A percentile compares a stretch with the other conserved stretches of the same genome.
These are phyloP conservation scores for Fistulinella prunicolor DNA, from an alignment of 768 basidiomycete genomes.

Conservation along the genomic window DNA sequence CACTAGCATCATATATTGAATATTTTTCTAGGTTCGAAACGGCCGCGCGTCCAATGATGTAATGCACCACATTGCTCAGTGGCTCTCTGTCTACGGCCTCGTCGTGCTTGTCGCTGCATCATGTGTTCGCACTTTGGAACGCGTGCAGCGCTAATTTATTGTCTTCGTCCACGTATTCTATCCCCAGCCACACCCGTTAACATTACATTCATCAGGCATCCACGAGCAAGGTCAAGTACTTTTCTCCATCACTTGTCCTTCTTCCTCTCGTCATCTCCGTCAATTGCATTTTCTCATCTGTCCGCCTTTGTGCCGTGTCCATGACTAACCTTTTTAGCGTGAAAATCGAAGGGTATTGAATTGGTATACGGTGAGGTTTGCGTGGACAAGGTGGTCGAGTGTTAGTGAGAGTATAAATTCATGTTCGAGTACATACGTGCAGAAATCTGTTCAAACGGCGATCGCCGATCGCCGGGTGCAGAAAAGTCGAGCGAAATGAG, in stretches of 20 bases:
- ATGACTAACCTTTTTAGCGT: constrained; percentile 32
- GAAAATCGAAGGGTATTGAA: constrained; percentile 10
- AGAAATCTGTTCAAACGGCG: not conserved
- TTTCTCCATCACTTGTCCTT: constrained; percentile 10
- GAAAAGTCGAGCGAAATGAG: too few species aligned
- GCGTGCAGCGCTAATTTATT: constrained; percentile 30
- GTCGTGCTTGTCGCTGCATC: constrained; percentile 1
- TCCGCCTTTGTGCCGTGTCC: constrained; percentile 11
- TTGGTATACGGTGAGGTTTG: constrained; percentile 1
- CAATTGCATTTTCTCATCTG: not conserved
- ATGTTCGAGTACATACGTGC: constrained; percentile 12
- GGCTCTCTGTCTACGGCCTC: too few species aligned
- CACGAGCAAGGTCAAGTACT: constrained; percentile 29
- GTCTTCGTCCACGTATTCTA: constrained; percentile 11
- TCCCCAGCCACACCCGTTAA: constrained; percentile 2
- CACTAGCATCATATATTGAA: not conserved
- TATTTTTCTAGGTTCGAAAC: constrained; percentile 39
- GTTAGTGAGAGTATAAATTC: constrained; percentile 2
- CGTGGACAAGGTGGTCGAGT: not conserved
- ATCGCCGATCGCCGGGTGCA: constrained; percentile 5
- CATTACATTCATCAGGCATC: constrained; percentile 13
- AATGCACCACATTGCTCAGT: too few species aligned
- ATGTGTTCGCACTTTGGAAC: not conserved
- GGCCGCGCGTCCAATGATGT: constrained; percentile 39
- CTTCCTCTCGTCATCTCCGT: not conserved